These are phyloP conservation scores for Silybum marianum DNA, from an alignment of 129 eudicot species.

Conservation along the genomic window DNA sequence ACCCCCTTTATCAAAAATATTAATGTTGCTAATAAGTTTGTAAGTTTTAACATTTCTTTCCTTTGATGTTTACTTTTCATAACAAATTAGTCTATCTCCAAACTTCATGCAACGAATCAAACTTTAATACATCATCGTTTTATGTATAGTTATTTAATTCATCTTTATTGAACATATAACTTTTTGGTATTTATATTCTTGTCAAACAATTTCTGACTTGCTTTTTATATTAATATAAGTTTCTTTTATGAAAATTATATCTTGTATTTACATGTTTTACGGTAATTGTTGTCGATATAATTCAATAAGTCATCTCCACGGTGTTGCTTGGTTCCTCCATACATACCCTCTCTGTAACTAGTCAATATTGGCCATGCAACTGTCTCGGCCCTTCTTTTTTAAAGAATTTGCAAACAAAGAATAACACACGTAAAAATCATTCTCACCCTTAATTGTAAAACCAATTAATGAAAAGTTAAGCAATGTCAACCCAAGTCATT, in stretches of 20 bases:
- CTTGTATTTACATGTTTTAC: background rate
- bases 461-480: background rate
- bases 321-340: background rate
- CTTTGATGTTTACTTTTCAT: background rate
- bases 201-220: no score
- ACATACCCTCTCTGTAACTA: background rate
- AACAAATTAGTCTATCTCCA: background rate
- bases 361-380: background rate
- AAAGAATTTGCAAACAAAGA: no score
- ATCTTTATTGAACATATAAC: background rate
- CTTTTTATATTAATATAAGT: background rate
- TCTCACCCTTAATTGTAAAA: background rate
- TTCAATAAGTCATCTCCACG: background rate
- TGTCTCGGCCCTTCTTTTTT: background rate
- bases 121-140: background rate
- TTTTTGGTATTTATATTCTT: background rate
- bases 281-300: background rate
- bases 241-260: background rate
- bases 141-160: background rate
- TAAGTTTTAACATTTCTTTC: background rate
- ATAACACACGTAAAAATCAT: background rate
- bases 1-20: no score
- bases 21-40: background rate
- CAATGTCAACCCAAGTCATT: background rate
- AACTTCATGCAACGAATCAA: background rate